These are phyloP conservation scores for Litchi chinensis DNA, from an alignment of 345 rosid species.

Conservation along the genomic window DNA sequence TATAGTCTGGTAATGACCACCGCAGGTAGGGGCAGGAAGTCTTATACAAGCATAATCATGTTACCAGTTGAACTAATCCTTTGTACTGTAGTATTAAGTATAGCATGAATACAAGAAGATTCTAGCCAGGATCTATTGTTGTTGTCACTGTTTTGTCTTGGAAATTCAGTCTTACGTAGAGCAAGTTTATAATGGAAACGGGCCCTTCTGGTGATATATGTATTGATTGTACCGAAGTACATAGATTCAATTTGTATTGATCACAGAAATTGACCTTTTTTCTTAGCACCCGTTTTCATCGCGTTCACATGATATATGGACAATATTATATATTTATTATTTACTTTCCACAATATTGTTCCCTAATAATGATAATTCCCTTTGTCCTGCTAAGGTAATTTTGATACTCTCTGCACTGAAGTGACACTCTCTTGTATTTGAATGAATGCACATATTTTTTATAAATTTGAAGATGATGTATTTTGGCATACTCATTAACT, in stretches of 20 bases:
- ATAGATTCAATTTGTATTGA: background rate
- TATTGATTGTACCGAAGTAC: background rate
- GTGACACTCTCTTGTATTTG: background rate
- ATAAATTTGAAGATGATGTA: background rate
- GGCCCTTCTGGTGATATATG: background rate
- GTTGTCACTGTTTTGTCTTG: background rate
- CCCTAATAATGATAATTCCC: background rate
- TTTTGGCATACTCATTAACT: background rate
- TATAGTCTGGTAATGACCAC: too few species aligned
- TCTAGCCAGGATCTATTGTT: background rate
- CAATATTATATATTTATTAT: too few species aligned
- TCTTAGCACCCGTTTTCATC: background rate
- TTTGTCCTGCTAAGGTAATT: slow-evolving; percentile 2
- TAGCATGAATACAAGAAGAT: background rate
- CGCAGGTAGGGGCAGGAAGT: too few species aligned
- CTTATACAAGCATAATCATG: too few species aligned
- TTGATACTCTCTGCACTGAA: background rate
- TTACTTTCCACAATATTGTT: background rate
- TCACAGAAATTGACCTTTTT: background rate
- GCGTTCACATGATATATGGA: background rate
- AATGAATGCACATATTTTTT: background rate
- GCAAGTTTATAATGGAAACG: too few species aligned
- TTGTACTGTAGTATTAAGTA: too few species aligned
- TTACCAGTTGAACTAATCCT: too few species aligned
- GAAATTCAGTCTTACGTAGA: background rate